These are phyloP conservation scores for Madurella fahalii DNA, from an alignment of 2,329 filamentous ascomycete genomes.

Conservation along the genomic window DNA sequence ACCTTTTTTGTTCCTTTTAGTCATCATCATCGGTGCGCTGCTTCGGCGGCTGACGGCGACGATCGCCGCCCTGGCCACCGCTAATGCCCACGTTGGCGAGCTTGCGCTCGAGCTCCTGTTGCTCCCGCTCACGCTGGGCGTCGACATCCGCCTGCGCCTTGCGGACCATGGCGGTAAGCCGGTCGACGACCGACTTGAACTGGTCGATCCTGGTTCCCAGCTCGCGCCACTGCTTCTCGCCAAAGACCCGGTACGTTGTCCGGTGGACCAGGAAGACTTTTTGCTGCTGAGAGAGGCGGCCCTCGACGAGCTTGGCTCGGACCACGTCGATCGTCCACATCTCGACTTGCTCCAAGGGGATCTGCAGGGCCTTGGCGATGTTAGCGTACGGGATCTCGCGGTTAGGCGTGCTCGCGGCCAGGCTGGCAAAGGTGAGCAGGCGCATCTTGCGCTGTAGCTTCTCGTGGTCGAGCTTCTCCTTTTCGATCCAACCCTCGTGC, in stretches of 20 bases:
- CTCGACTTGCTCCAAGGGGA: constrained; percentile 81
- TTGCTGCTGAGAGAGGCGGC: constrained; percentile 89
- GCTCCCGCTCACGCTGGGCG: constrained; percentile 72
- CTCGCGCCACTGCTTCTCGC: constrained; percentile 97
- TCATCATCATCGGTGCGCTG: constrained; percentile 53
- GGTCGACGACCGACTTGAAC: constrained; percentile 78
- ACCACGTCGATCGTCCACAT: constrained; percentile 99
- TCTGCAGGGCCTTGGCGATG: constrained; percentile 80
- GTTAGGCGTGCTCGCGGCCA: constrained; percentile 77
- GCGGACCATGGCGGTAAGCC: constrained; percentile 73
- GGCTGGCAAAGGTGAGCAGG: constrained; percentile 83
- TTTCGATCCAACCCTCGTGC: constrained; percentile 79
- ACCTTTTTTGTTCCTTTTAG: constrained; percentile 32
- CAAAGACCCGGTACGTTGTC: constrained; percentile 93
- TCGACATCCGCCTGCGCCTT: constrained; percentile 77
- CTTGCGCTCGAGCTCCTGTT: constrained; percentile 67
- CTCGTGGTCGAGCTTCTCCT: constrained; percentile 66
- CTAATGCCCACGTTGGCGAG: constrained; percentile 42
- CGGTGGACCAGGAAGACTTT: constrained; percentile 93
- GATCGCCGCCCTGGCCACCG: constrained; percentile 29
- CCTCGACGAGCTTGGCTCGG: constrained; percentile 90
- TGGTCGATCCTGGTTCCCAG: constrained; percentile 85
- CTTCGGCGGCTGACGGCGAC: constrained; percentile 29
- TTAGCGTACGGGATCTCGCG: constrained; percentile 84
- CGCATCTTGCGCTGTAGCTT: constrained; percentile 92